Base-by-base conservation (phyloP, 2,329 filamentous ascomycete genomes). In the Ophiostoma perfectum region DNA sequence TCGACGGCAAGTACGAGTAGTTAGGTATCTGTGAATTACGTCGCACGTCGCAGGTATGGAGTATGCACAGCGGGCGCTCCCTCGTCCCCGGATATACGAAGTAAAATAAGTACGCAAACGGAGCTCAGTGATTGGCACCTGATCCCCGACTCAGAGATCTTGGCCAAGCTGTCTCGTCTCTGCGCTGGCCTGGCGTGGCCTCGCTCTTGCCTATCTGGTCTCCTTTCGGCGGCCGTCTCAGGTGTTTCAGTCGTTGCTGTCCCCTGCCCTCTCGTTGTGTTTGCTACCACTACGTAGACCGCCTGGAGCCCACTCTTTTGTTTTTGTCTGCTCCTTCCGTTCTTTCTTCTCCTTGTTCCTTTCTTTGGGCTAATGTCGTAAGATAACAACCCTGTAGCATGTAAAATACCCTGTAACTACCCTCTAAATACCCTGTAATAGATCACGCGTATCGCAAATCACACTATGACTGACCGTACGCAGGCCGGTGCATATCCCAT, bases 401-500 rank as follows among this genome's bases (percentile, higher is more conserved):
- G 27, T 27, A 27, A 60, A 60, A 27, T 38, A 58, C 52, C 52
- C 52, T 58, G 52, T 27, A 58, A 12, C 27, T 2, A 27, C 27
- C 27, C 27, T 27, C 27, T 2, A 38, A 60, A 27, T 38, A 58
- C 52, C 52, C 52, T 58, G 52, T 27, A 58, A 12, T 52, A 27
- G n/a, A 52, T 60, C 55, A 60, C 27, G 55, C 49, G 49, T 52
- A 52, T 55, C 49, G 18, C 49, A 12, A 36, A 38, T 60, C n/a
- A 27, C 39, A 18, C 39, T 41, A 63, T 63, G 60, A 63, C 55
- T 14, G 55, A 16, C 55, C 12, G 12, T 62, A 63, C 60, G 60
- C 60, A 63, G 60, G 60, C 60, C 58, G 44, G 60, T 63, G 60
- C 42, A 63, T 63, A 42, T 63, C 5, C 39, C 39, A 63, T 63